Conservation (phyloP, 2,329 filamentous ascomycete genomes). For the Xylaria hypoxylon region DNA sequence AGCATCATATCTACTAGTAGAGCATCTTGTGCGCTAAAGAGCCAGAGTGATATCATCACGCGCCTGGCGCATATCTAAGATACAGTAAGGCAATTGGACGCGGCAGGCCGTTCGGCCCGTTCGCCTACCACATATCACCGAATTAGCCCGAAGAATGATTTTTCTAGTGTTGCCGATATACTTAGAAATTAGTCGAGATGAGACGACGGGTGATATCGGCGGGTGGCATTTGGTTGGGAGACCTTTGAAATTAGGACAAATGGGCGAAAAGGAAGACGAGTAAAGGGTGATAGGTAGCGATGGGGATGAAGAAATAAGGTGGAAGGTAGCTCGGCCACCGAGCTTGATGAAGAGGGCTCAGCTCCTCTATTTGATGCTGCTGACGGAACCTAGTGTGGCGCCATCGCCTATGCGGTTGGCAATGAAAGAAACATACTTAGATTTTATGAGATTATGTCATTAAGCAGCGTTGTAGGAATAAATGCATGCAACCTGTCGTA, state of each 20-base stretch:
- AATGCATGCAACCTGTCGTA: no score
- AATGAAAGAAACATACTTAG: no score
- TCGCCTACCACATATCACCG: constrained; percentile 26
- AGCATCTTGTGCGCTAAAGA: not conserved
- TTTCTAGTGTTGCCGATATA: not conserved
- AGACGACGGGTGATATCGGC: not conserved
- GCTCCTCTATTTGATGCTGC: no score
- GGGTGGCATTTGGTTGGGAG: not conserved
- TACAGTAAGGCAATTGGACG: constrained; percentile 17
- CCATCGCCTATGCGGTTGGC: no score
- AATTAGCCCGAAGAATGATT: constrained; percentile 13
- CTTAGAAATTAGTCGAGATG: not conserved
- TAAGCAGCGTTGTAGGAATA: no score
- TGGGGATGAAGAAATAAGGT: not conserved
- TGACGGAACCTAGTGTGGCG: no score
- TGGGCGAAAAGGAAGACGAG: not conserved
- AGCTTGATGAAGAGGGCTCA: no score
- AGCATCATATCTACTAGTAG: not conserved
- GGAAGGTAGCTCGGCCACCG: no score
- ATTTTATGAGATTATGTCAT: no score
- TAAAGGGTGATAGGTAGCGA: not conserved
- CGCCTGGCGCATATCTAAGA: not conserved
- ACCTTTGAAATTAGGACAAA: not conserved
- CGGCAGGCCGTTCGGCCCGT: constrained; percentile 33
- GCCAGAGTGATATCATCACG: constrained; percentile 10